These are phyloP conservation scores for Linnemannia schmuckeri DNA, from an alignment of 192 early-diverging fungal species.

Conservation along the genomic window DNA sequence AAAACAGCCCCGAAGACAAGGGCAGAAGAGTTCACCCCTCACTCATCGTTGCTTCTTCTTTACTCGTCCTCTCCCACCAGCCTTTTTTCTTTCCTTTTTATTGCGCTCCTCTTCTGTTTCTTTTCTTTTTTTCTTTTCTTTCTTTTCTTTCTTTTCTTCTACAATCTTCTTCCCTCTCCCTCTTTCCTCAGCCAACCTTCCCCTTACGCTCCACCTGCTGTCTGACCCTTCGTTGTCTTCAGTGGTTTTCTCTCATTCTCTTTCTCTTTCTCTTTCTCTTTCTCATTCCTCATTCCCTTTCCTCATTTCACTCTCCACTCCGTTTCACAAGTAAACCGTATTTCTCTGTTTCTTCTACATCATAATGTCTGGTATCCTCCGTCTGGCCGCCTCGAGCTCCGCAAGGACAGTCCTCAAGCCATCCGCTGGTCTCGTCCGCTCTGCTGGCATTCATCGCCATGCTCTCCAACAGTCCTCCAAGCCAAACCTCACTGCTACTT, in stretches of 20 bases:
- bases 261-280: no score
- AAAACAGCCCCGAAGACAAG: background rate
- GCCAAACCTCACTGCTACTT: conserved; percentile 9
- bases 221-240: background rate
- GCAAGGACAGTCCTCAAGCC: conserved; percentile 32
- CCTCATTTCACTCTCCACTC: conserved; percentile 4
- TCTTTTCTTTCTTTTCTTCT: conserved; percentile 2
- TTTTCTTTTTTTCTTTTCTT: background rate
- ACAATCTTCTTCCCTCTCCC: background rate
- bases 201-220: background rate
- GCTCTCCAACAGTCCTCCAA: conserved; percentile 23
- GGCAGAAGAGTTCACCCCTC: background rate
- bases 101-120: background rate
- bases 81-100: conserved; percentile 5
- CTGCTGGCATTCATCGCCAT: conserved; percentile 48
- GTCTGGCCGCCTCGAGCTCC: conserved; percentile 35
- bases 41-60: background rate
- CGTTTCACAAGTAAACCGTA: background rate
- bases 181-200: background rate
- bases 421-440: conserved; percentile 24
- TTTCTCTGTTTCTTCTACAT: background rate
- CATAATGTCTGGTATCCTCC: conserved; percentile 54
- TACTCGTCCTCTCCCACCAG: no score
- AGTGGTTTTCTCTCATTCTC: background rate
- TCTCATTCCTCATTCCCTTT: conserved; percentile 1